Base-by-base conservation (phyloP, 75 land plant genomes). In the Cupressus sempervirens region DNA sequence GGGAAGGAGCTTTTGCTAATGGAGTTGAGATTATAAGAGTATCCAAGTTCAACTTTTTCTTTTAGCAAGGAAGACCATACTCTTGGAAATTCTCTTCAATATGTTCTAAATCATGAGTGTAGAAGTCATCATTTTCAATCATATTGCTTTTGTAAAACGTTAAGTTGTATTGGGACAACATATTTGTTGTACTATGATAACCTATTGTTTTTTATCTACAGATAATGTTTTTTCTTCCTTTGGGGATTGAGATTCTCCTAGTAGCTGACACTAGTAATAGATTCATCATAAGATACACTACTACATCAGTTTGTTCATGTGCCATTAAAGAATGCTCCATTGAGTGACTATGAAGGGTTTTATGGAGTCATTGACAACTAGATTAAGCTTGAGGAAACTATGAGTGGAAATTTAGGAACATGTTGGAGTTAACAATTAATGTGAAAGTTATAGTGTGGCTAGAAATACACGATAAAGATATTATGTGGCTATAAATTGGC, bases 201-300 rank as follows among this genome's bases (percentile, higher is more conserved):
- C 81, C 43, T 38, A 23, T 13, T 79, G 50, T 2, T 46, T 82
- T 9, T 85, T 62, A 50, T 70, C 82, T 90, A 85, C 98, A 97
- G 99, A 97, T 14, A 98, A 98, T 86, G 94, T 94, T 7, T 98
- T 98, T 83, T 96, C 98, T 77, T 94, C 99, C 23, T 83, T 98
- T 72, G 99, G 62, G 99, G 99, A 50, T 87, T 98, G 62, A 91
- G 94, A 82, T 96, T 98, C 81, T 84, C 81, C 72, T 98, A 98
- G 99, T 85, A 93, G 82, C 91, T 98, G 70, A 87, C 84, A 58
- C 95, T 96, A 73, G 56, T 83, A 56, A 29, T 9, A 82, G 79
- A 16, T 48, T 82, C 86, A 75, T 18, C 81, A 41, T 79, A 82
- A 56, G 88, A 93, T 86, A 85, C 76, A 20, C 54, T 53, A 29